These are phyloP conservation scores for Ensete glaucum DNA, from an alignment of 176 grass and related monocot genomes.

Conservation along the genomic window DNA sequence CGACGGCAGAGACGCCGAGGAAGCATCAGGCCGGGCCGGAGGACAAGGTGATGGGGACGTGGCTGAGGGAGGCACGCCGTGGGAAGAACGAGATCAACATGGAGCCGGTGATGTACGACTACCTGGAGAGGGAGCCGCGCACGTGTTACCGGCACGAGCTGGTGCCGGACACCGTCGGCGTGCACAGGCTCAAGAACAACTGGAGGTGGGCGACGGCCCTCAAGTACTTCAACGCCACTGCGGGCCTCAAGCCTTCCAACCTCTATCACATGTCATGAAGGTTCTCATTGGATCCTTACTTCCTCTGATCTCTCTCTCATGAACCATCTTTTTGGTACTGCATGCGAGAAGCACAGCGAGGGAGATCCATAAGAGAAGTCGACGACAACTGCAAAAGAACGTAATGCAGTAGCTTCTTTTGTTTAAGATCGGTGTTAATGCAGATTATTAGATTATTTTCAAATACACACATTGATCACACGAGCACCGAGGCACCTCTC, in stretches of 20 bases:
- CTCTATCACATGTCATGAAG: conserved; percentile 13
- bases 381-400: too few relatives aligned
- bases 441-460: too few relatives aligned
- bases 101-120: conserved; percentile 47
- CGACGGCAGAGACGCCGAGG: conserved; percentile 28
- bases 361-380: too few relatives aligned
- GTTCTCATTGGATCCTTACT: not conserved
- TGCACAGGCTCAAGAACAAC: conserved; percentile 49
- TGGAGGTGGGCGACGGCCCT: conserved; percentile 34
- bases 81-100: conserved; percentile 25
- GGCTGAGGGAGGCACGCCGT: conserved; percentile 23
- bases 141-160: conserved; percentile 18
- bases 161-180: conserved; percentile 35
- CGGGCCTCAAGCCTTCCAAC: conserved; percentile 29
- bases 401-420: too few relatives aligned
- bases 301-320: not conserved
- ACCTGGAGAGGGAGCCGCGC: conserved; percentile 6
- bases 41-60: conserved; percentile 29
- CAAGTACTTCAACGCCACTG: conserved; percentile 49
- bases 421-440: too few relatives aligned
- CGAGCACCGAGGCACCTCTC: too few relatives aligned
- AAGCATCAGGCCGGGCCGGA: conserved; percentile 27
- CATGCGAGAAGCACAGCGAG: too few relatives aligned
- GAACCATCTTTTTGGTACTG: not conserved
- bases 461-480: too few relatives aligned